phyloP scores from a whole-genome alignment of 139 green algal genomes.

The Bryopsis sp. region DNA sequence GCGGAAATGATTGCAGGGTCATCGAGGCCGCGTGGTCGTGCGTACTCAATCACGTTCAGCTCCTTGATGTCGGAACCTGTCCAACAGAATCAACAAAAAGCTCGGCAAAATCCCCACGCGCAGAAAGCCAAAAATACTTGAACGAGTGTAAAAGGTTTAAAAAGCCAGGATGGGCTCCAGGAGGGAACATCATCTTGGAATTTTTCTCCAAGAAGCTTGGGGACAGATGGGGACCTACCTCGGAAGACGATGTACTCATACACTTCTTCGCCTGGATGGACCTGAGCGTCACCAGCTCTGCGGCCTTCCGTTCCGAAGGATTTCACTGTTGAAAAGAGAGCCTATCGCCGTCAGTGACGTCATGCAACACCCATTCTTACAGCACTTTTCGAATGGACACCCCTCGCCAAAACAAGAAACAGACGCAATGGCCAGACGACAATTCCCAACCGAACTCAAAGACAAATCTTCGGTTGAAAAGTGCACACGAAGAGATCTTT shows the following conservation, averaged over 20 bases:
- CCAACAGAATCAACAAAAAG: neutral
- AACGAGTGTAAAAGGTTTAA: too few species aligned
- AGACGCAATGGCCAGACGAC: neutral
- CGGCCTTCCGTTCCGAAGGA: constrained; percentile 89
- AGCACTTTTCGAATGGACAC: constrained; percentile 21
- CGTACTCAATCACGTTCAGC: constrained; percentile 56
- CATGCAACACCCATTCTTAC: too few species aligned
- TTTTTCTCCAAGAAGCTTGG: neutral
- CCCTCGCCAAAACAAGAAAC: too few species aligned
- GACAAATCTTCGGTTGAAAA: neutral
- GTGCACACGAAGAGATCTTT: too few species aligned
- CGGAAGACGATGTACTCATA: constrained; percentile 93
- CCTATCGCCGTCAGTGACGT: too few species aligned
- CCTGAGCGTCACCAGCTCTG: constrained; percentile 55
- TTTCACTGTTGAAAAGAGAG: constrained; percentile 52
- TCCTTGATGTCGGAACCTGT: constrained; percentile 82
- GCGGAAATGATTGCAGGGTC: constrained; percentile 39
- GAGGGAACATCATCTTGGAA: too few species aligned
- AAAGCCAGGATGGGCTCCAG: too few species aligned
- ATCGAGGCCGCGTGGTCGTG: constrained; percentile 10
- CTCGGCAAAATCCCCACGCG: neutral
- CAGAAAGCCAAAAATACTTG: neutral
- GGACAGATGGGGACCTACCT: constrained; percentile 32
- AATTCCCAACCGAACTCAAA: neutral
- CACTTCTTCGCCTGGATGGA: constrained; percentile 65